Evolutionary conservation across 352 stramenopile species (phyloP).

Genomic region (Phytophthora kernoviae): DNA sequence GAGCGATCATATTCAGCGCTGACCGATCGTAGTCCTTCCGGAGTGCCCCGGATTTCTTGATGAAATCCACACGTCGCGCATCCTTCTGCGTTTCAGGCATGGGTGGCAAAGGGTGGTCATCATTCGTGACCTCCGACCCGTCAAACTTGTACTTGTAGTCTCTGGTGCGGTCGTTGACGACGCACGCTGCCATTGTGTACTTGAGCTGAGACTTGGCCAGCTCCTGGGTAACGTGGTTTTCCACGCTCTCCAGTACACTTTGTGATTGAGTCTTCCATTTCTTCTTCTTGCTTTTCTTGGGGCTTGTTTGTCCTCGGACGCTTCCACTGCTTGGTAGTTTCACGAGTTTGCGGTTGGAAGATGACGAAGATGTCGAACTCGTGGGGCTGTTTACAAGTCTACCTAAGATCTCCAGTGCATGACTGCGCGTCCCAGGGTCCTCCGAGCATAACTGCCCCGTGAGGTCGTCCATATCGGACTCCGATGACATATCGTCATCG

Average conservation of each 20-base stretch:
- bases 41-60: constrained; percentile 53
- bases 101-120: constrained; percentile 52
- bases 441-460: constrained; percentile 46
- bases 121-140: constrained; percentile 31
- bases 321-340: constrained; percentile 19
- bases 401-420: constrained; percentile 51
- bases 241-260: constrained; percentile 39
- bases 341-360: constrained; percentile 19
- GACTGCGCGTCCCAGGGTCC: constrained; percentile 42
- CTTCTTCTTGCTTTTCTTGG: constrained; percentile 14
- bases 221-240: constrained; percentile 46
- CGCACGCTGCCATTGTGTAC: constrained; percentile 22
- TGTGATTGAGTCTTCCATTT: constrained; percentile 33
- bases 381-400: constrained; percentile 35
- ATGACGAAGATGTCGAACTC: constrained; percentile 21
- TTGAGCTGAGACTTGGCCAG: constrained; percentile 29
- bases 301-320: not conserved
- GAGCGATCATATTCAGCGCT: constrained; percentile 56
- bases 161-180: constrained; percentile 40
- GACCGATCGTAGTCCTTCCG: constrained; percentile 44
- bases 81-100: constrained; percentile 46
- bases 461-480: constrained; percentile 33
- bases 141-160: constrained; percentile 63
- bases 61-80: constrained; percentile 42
- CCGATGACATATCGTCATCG: constrained; percentile 22